phyloP scores from a whole-genome alignment of 805 yeast species.

The Saccharomycopsis fermentans region DNA sequence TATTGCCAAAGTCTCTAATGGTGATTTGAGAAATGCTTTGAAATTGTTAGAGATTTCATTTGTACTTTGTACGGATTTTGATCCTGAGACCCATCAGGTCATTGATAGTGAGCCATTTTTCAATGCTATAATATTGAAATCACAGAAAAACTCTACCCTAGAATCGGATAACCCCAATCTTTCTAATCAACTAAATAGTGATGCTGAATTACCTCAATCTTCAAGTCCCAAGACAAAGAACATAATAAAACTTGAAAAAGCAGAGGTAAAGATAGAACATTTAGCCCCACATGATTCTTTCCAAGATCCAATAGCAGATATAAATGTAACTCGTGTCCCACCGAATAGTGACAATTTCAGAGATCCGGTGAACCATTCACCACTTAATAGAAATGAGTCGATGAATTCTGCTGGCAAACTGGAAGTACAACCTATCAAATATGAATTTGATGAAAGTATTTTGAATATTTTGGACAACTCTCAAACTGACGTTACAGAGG shows the following conservation, averaged over 20 bases:
- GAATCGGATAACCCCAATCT: neutral
- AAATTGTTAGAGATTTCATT: slow-evolving; percentile 62
- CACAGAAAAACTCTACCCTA: neutral
- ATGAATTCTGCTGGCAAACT: too few relatives aligned
- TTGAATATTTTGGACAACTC: neutral
- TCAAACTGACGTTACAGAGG: neutral
- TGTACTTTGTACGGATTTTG: slow-evolving; percentile 37
- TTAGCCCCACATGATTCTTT: too few relatives aligned
- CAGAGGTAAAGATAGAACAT: too few relatives aligned
- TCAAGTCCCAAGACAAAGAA: too few relatives aligned
- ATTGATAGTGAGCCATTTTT: neutral
- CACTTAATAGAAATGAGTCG: too few relatives aligned
- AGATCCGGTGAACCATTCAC: too few relatives aligned
- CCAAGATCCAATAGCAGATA: too few relatives aligned
- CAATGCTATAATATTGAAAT: slow-evolving; percentile 25
- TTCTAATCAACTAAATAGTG: neutral
- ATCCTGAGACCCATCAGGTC: slow-evolving; percentile 5
- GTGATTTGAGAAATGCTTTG: slow-evolving; percentile 81
- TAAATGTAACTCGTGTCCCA: too few relatives aligned
- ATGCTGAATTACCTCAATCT: neutral
- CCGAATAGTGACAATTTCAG: too few relatives aligned
- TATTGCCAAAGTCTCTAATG: slow-evolving; percentile 65
- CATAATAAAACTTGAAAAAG: too few relatives aligned
- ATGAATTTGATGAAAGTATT: neutral
- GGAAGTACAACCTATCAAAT: too few relatives aligned